Base-by-base conservation (phyloP, 495 filamentous ascomycete genomes). In the Daldinia vernicosa region DNA sequence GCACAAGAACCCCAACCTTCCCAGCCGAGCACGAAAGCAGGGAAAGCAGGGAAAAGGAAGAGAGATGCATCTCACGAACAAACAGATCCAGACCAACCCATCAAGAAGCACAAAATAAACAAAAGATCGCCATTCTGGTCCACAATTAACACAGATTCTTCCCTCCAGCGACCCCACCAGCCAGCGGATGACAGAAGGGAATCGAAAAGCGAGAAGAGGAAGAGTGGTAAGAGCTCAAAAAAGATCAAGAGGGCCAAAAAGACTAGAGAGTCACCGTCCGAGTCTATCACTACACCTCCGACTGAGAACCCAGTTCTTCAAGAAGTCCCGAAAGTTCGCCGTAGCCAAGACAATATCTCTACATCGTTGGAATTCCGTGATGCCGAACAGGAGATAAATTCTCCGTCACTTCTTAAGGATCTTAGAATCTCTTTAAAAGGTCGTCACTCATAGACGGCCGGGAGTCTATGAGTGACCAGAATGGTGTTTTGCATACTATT, bases 381-480 rank as follows among this genome's bases (percentile, higher is more conserved):
- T 6, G 27, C 19, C 39, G n/a, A 17, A 12, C 33, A 45, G n/a
- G 19, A 22, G 6, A n/a, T 35, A 17, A 19, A 12, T 32, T 3
- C 27, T 51, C 30, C 47, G 40, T 8, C 9, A 22, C 0, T 15
- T 27, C 11, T 12, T 19, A 37, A 61, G 11, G 40, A 53, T 54
- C 8, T 8, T 14, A 33, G 17, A 6, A 2, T 3, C 7, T 19
- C 33, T 69, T 69, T 55, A 81, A 79, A 74, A 80, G 66, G 15
- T 11, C 39, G 22, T 69, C 77, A 66, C 79, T 80, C 75, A 75
- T 76, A 76, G 64, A 72, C 66, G 45, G 64, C 74, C 79, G 79
- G 79, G 79, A 63, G 63, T 75, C 69, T 77, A 60, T 77, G 78
- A 73, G 79, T 78, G 78, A 72, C 74, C 26, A 27, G 6, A 6